A percentile compares a stretch with the other conserved stretches of the same genome.
phyloP scores from a whole-genome alignment of 2,329 filamentous ascomycete species.

The Fusarium decemcellulare region DNA sequence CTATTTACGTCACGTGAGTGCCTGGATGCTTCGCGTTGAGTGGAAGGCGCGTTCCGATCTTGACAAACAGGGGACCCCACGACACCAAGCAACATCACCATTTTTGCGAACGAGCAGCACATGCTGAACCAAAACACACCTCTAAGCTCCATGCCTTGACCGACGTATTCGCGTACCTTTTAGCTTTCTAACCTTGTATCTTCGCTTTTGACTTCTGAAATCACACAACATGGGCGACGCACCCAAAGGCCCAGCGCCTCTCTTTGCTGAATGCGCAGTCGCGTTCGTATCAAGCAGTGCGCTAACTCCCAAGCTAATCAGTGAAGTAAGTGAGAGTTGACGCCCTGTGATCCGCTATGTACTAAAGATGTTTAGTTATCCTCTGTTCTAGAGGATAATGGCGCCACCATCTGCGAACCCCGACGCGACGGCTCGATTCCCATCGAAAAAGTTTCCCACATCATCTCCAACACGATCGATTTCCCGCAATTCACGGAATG shows the following conservation, averaged over 20 bases:
- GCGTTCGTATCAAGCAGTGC: constrained; percentile 61
- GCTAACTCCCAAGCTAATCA: constrained; percentile 57
- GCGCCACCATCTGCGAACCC: constrained; percentile 63
- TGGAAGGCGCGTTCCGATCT: constrained; percentile 32
- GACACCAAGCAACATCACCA: constrained; percentile 9
- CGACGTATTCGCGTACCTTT: not conserved
- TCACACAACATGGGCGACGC: constrained; percentile 49
- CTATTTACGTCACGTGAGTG: constrained; percentile 50
- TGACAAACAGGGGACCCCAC: constrained; percentile 35
- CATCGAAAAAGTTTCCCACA: constrained; percentile 66
- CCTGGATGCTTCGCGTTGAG: constrained; percentile 56
- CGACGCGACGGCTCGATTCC: constrained; percentile 64
- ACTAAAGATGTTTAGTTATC: constrained; percentile 55
- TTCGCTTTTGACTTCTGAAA: constrained; percentile 9
- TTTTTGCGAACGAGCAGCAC: constrained; percentile 1
- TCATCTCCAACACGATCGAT: constrained; percentile 82
- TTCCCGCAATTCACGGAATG: constrained; percentile 89
- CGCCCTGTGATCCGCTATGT: too few relatives aligned
- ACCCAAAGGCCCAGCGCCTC: constrained; percentile 38
- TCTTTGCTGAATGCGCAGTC: constrained; percentile 61
- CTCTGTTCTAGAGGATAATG: constrained; percentile 61
- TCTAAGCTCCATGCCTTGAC: constrained; percentile 31
- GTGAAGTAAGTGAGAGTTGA: constrained; percentile 51
- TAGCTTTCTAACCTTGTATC: constrained; percentile 16
- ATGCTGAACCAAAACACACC: constrained; percentile 2